Base-by-base conservation (phyloP, 2,329 filamentous ascomycete genomes). In the Podosphaera xanthii region DNA sequence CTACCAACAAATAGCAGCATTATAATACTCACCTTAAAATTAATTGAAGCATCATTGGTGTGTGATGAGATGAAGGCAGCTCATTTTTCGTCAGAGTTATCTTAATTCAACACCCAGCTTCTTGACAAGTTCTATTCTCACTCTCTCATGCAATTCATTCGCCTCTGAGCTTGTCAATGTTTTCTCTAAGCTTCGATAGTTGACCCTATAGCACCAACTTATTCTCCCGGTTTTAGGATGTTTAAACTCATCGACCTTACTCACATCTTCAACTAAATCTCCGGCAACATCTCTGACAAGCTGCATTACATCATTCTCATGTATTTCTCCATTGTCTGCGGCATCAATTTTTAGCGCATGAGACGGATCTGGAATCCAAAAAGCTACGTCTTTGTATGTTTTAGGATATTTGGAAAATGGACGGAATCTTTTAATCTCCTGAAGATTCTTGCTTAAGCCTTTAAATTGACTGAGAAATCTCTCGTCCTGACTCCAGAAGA, bases 241-340 rank as follows among this genome's bases (percentile, higher is more conserved):
- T 55, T 79, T 81, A 70, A 97, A 98, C 69, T 87, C 80, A 71
- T 97, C 92, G 58, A 87, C 81, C 35, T 94, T 75, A 62, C 75
- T 76, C 57, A 97, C 91, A 70, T 95, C 88, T 72, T 98, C 92
- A 42, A 92, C 88, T 31, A 82, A 72, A 69, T 94, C 86, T 57
- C 89, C 90, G 8, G 82, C 87, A 54, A 91, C 77, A 64, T 83
- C 83, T 64, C 92, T 82, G 22, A 96, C 86, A 60, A 96, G 79
- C 72, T 97, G 92, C 91, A 97, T 97, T 58, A 97, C 76, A 71
- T 98, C 92, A 72, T 97, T 97, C 70, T 94, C 90, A 70, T 97
- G 91, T 69, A 95, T 88, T 22, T 22, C 22, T 22, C 22, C 22
- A 65, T 74, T 72, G 35, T 71, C 71, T 50, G 64, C 68, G 3